Base-by-base conservation (phyloP, 805 yeast species). In the Diddensiella santjacobensis region DNA sequence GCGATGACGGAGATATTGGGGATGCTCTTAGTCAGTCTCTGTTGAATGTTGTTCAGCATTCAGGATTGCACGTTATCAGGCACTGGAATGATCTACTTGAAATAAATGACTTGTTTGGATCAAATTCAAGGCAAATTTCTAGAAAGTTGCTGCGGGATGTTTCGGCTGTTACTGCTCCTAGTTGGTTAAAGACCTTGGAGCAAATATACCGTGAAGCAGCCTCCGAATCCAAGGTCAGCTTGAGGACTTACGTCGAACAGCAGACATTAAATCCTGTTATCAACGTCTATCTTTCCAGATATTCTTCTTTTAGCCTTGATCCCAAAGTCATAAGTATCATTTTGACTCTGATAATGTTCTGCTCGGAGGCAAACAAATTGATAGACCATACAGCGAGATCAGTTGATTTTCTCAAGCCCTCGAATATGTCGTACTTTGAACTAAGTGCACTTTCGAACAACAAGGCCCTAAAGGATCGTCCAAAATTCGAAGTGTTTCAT, bases 401-500 rank as follows among this genome's bases (percentile, higher is more conserved):
- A 15, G 10, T 13, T 8, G 5, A 11, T 10, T 39, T 23, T 24
- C 8, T 40, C 8, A 23, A 40, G 11, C 19, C 17, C 6, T 11
- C 37, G 13, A 18, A 26, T n/a, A 17, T 22, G 30, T 22, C 31
- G 8, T 44, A 44, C 18, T 20, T 44, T 38, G 26, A 36, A n/a
- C 23, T 17, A 19, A 29, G 42, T 13, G 48, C 48, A 15, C 17
- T 23, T 11, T 23, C 18, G 5, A 18, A 24, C 17, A 42, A 42
- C 4, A 15, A 11, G 13, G 18, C n/a, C 2, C 15, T 44, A 6
- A 44, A 38, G 22, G 26, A 24, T 15, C 17, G 20, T 8, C 48
- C 48, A 13, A 15, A 18, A 24, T 23, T 44, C 24, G 15, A 30
- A n/a, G 42, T 44, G 15, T 44, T n/a, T 38, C 24, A 18, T 3